Percentiles rank a stretch among this genome's conserved stretches.
Conservation (phyloP, 257 asterid species). For the Solanum pinnatisectum region DNA sequence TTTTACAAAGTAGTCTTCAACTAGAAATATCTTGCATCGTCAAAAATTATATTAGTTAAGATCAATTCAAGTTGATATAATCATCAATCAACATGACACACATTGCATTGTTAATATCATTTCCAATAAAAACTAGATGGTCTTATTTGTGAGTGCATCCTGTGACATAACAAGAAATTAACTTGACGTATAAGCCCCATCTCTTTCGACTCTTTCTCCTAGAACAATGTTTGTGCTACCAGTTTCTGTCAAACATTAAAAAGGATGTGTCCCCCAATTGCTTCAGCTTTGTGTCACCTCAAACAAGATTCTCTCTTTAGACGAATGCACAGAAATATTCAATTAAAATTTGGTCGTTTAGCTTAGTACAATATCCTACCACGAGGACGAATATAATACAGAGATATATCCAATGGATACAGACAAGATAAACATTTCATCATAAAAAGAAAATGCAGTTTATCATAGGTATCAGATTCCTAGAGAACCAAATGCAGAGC, state of each 20-base stretch:
- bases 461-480: slow-evolving; percentile 7
- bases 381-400: neutral
- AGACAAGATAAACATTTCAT: neutral
- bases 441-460: neutral
- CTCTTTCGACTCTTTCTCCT: neutral
- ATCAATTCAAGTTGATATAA: neutral
- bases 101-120: neutral
- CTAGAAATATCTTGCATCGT: neutral
- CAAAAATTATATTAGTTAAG: neutral
- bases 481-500: neutral
- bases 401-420: neutral
- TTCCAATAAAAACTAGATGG: neutral
- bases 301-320: neutral
- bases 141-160: neutral
- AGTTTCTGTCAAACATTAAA: neutral
- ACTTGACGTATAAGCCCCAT: neutral
- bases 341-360: neutral
- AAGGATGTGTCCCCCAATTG: neutral
- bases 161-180: neutral
- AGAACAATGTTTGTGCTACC: neutral
- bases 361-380: neutral
- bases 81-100: neutral
- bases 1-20: neutral
- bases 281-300: neutral
- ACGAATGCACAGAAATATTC: neutral